Evolutionary conservation across 2,329 filamentous ascomycete genomes (phyloP).

Genomic region (Pseudocercospora musae): DNA sequence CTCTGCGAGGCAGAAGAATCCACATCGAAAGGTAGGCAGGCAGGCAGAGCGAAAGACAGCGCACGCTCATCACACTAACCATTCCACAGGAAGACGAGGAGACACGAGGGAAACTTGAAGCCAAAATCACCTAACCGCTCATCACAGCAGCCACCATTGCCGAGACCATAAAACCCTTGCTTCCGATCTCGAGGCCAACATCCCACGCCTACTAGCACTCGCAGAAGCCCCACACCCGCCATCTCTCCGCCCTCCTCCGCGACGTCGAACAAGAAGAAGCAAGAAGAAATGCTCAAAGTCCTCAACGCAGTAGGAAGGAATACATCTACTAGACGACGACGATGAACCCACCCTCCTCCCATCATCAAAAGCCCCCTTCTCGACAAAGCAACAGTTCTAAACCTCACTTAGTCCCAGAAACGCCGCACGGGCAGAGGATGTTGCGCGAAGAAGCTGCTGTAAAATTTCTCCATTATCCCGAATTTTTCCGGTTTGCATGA

Average conservation of each 20-base stretch:
- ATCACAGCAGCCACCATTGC: neutral
- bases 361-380: neutral
- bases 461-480: too few relatives aligned
- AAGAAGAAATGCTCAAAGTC: constrained; percentile 1
- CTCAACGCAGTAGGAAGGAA: neutral
- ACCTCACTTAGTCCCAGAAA: too few relatives aligned
- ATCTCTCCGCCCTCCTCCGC: constrained; percentile 4
- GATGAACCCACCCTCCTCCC: neutral
- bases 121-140: neutral
- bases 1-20: constrained; percentile 4
- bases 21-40: neutral
- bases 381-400: constrained; percentile 1
- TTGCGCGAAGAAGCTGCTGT: too few relatives aligned
- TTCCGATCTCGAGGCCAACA: neutral
- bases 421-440: too few relatives aligned
- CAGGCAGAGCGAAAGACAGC: too few relatives aligned
- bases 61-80: too few relatives aligned
- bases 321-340: neutral
- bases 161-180: constrained; percentile 2
- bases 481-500: too few relatives aligned
- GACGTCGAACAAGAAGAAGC: constrained; percentile 4
- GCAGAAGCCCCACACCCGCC: constrained; percentile 11
- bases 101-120: neutral
- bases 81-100: neutral
- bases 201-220: neutral